Conservation (phyloP, 306 rosid genomes). For the Arachis hypogaea region DNA sequence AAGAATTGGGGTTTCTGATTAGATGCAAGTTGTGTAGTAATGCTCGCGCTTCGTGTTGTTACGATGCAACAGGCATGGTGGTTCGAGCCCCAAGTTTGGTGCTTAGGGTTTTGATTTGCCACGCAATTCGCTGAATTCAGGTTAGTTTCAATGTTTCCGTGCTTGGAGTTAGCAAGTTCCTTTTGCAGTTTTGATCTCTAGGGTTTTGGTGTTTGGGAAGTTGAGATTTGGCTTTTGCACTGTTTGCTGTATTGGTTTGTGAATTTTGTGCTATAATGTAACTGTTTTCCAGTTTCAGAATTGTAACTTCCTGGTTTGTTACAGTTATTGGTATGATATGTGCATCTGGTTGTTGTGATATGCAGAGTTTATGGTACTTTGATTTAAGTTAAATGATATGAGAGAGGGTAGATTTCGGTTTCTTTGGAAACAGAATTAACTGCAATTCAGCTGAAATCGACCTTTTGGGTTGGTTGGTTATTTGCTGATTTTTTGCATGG, state of each 20-base stretch:
- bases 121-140: conserved; percentile 43
- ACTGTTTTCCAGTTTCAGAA: conserved; percentile 40
- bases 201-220: conserved; percentile 69
- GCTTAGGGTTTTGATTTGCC: conserved; percentile 73
- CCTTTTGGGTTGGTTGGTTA: conserved; percentile 49
- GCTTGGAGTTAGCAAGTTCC: conserved; percentile 47
- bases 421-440: conserved; percentile 56
- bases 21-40: conserved; percentile 56
- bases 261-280: conserved; percentile 49
- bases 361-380: conserved; percentile 39
- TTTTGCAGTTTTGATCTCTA: conserved; percentile 74
- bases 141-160: conserved; percentile 35
- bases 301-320: conserved; percentile 43
- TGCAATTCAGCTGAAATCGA: conserved; percentile 48
- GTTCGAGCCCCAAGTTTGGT: conserved; percentile 41
- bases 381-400: conserved; percentile 52
- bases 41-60: conserved; percentile 48
- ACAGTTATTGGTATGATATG: conserved; percentile 41
- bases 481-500: conserved; percentile 50
- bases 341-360: conserved; percentile 39
- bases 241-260: conserved; percentile 47
- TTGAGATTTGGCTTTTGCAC: conserved; percentile 75
- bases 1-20: conserved; percentile 46
- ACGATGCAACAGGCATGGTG: conserved; percentile 36
- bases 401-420: conserved; percentile 53